Conservation (phyloP, 192 early-diverging fungal genomes). For the Coemansia sp. region DNA sequence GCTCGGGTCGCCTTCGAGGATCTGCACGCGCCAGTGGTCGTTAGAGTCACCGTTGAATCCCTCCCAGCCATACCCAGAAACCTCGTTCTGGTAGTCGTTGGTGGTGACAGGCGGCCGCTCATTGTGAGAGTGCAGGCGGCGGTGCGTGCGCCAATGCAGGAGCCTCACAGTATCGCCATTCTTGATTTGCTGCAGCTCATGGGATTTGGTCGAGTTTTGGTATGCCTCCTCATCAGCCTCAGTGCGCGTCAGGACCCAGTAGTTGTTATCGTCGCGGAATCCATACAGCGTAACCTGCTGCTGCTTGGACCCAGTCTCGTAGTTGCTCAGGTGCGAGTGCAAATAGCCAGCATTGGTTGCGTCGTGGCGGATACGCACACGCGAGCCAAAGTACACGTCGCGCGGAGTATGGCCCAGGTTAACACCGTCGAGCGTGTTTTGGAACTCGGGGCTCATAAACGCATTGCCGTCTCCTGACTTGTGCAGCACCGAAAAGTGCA, state of each 20-base stretch:
- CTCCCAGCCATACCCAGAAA: constrained; percentile 67
- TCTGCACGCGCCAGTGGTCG: constrained; percentile 84
- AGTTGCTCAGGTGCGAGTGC: constrained; percentile 63
- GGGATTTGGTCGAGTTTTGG: constrained; percentile 16
- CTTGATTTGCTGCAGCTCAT: constrained; percentile 54
- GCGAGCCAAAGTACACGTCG: constrained; percentile 54
- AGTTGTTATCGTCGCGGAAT: constrained; percentile 83
- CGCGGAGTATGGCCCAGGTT: constrained; percentile 30
- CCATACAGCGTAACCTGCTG: constrained; percentile 82
- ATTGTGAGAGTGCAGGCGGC: constrained; percentile 73
- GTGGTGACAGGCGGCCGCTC: constrained; percentile 63
- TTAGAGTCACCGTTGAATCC: constrained; percentile 84
- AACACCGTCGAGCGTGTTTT: constrained; percentile 72
- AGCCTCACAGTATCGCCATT: constrained; percentile 74
- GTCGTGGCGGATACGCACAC: constrained; percentile 40
- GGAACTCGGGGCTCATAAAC: constrained; percentile 91
- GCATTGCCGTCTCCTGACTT: constrained; percentile 78
- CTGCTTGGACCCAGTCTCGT: constrained; percentile 67
- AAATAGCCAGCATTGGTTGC: constrained; percentile 52
- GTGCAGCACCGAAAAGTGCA: constrained; percentile 84
- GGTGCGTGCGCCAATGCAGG: constrained; percentile 59
- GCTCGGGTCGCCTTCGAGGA: constrained; percentile 55
- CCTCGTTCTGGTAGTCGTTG: constrained; percentile 68
- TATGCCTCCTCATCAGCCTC: constrained; percentile 5
- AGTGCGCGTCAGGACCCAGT: constrained; percentile 61